phyloP scores from a whole-genome alignment of 768 basidiomycete species.

The Lactarius hengduanensis region DNA sequence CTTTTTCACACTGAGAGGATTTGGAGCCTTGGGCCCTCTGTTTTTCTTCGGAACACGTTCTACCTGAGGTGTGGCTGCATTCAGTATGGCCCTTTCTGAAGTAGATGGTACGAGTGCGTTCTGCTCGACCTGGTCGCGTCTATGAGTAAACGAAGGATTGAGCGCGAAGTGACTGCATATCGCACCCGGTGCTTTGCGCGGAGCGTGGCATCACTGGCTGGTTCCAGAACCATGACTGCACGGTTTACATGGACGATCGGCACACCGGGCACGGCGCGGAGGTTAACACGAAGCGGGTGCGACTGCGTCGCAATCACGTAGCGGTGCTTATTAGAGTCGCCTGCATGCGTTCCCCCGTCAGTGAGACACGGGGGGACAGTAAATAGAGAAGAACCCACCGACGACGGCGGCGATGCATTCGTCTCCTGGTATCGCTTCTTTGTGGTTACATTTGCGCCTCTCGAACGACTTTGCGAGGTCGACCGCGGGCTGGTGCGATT shows the following conservation, averaged over 20 bases:
- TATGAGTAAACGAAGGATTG: slow-evolving; percentile 1
- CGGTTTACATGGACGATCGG: slow-evolving; percentile 92
- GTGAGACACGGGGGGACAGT: not conserved
- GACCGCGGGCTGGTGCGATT: slow-evolving; percentile 65
- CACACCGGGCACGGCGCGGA: slow-evolving; percentile 77
- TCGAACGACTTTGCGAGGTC: slow-evolving; percentile 94
- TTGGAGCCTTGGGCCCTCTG: slow-evolving; percentile 82
- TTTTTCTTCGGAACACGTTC: slow-evolving; percentile 53
- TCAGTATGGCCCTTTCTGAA: slow-evolving; percentile 48
- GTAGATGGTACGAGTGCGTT: slow-evolving; percentile 51
- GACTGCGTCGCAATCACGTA: slow-evolving; percentile 90
- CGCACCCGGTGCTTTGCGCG: slow-evolving; percentile 61
- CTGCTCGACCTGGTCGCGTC: slow-evolving; percentile 55
- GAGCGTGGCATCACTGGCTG: slow-evolving; percentile 78
- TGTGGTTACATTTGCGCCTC: slow-evolving; percentile 91
- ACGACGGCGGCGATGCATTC: slow-evolving; percentile 82
- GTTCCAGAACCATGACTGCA: slow-evolving; percentile 90
- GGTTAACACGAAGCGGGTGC: slow-evolving; percentile 59
- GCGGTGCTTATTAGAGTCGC: slow-evolving; percentile 84
- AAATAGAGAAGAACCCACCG: slow-evolving; percentile 48
- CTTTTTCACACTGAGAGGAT: slow-evolving; percentile 92
- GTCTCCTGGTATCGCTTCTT: slow-evolving; percentile 77
- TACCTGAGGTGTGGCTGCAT: slow-evolving; percentile 34
- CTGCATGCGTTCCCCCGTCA: slow-evolving; percentile 37
- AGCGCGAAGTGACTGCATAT: slow-evolving; percentile 11